These are phyloP conservation scores for Candida dubliniensis DNA, from an alignment of 1,139 yeast species.

Conservation along the genomic window DNA sequence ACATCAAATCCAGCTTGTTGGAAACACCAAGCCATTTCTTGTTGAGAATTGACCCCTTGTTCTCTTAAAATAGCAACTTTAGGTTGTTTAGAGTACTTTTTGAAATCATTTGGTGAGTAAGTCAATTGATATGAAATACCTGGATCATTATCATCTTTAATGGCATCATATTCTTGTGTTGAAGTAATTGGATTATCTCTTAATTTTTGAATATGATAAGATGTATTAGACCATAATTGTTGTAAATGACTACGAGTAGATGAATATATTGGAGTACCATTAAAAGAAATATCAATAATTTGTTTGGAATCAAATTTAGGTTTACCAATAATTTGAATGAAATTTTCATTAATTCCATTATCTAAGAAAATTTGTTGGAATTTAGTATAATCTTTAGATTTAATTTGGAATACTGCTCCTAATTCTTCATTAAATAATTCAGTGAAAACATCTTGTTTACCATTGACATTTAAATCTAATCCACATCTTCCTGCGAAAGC, in stretches of 20 bases:
- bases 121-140: constrained; percentile 84
- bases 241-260: constrained; percentile 72
- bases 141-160: constrained; percentile 81
- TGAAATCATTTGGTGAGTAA: constrained; percentile 36
- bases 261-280: constrained; percentile 47
- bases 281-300: constrained; percentile 46
- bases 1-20: constrained; percentile 92
- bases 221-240: constrained; percentile 83
- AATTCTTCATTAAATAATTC: constrained; percentile 87
- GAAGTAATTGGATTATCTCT: constrained; percentile 95
- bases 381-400: constrained; percentile 47
- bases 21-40: constrained; percentile 98
- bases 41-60: constrained; percentile 98
- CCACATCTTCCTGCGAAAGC: constrained; percentile 96
- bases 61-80: constrained; percentile 96
- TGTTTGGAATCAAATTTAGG: constrained; percentile 56
- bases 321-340: constrained; percentile 64
- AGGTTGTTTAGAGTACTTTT: constrained; percentile 50
- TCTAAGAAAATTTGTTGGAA: constrained; percentile 56
- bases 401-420: constrained; percentile 94
- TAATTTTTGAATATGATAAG: constrained; percentile 84
- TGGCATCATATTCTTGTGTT: constrained; percentile 75
- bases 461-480: constrained; percentile 41
- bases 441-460: constrained; percentile 41
- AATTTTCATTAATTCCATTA: constrained; percentile 56